These are phyloP conservation scores for Fagopyrum homotropicum DNA, from an alignment of 148 eudicot genomes.

Conservation along the genomic window DNA sequence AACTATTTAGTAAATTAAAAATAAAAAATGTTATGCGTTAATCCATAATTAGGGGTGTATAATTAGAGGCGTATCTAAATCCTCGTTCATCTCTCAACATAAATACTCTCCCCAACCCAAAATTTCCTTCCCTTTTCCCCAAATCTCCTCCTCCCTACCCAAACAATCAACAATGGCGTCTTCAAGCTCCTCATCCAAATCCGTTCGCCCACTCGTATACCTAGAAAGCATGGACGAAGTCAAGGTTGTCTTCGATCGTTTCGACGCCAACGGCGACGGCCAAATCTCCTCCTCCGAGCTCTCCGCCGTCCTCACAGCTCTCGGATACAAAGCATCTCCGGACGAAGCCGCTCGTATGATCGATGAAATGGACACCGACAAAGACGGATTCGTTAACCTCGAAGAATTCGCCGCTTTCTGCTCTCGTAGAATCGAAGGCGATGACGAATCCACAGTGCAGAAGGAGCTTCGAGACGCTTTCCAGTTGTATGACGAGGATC, in stretches of 20 bases:
- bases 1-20: no score
- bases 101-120: not conserved
- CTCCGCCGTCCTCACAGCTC: conserved; percentile 1
- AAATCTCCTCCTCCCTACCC: not conserved
- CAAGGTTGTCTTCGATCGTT: conserved; percentile 14
- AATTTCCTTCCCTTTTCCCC: not conserved
- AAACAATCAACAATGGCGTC: conserved; percentile 7
- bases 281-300: conserved; percentile 15
- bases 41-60: no score
- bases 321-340: conserved; percentile 8
- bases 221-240: conserved; percentile 10
- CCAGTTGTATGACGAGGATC: conserved; percentile 54
- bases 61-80: no score
- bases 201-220: not conserved
- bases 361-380: conserved; percentile 65
- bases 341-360: conserved; percentile 33
- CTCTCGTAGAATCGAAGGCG: conserved; percentile 19
- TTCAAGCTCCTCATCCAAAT: not conserved
- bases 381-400: conserved; percentile 49
- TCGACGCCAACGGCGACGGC: conserved; percentile 17
- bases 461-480: conserved; percentile 64
- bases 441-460: conserved; percentile 17
- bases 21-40: no score
- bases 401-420: conserved; percentile 45
- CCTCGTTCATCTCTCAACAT: not conserved